phyloP scores from a whole-genome alignment of 495 filamentous ascomycete species.

The Lophiotrema nucula region DNA sequence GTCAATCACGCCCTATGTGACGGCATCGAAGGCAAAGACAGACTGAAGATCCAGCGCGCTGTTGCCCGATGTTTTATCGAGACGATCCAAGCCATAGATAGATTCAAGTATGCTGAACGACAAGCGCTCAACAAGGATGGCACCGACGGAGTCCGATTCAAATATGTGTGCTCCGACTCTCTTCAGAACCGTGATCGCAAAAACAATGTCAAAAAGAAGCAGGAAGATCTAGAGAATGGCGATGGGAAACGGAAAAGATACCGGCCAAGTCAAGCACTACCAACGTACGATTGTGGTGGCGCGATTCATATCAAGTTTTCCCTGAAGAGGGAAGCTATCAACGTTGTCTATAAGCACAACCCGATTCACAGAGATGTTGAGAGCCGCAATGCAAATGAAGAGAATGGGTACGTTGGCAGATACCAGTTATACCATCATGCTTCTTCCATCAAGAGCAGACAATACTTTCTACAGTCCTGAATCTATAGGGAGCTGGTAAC shows the following conservation, averaged over 20 bases:
- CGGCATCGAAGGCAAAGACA: constrained; percentile 19
- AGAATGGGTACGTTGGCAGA: constrained; percentile 1
- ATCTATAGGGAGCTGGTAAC: too few relatives aligned
- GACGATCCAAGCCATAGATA: constrained; percentile 17
- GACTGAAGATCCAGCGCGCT: constrained; percentile 18
- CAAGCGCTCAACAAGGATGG: constrained; percentile 20
- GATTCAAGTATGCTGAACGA: constrained; percentile 27
- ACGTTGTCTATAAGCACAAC: constrained; percentile 29
- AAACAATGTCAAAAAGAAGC: constrained; percentile 13
- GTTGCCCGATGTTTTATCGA: constrained; percentile 22
- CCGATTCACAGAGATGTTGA: constrained; percentile 22
- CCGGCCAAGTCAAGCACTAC: neutral
- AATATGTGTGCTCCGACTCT: constrained; percentile 25
- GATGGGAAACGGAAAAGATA: neutral
- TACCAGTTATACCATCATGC: too few relatives aligned
- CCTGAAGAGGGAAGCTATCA: constrained; percentile 22
- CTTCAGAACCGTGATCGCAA: constrained; percentile 25
- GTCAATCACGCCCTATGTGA: constrained; percentile 23
- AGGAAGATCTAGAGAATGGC: neutral
- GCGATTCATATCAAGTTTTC: constrained; percentile 30
- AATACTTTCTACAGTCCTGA: too few relatives aligned
- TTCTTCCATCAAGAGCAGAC: too few relatives aligned
- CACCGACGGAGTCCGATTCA: constrained; percentile 25
- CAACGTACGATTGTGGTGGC: constrained; percentile 29
- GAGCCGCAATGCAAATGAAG: neutral